These are phyloP conservation scores for Sesbania bispinosa DNA, from an alignment of 306 rosid genomes.

Conservation along the genomic window DNA sequence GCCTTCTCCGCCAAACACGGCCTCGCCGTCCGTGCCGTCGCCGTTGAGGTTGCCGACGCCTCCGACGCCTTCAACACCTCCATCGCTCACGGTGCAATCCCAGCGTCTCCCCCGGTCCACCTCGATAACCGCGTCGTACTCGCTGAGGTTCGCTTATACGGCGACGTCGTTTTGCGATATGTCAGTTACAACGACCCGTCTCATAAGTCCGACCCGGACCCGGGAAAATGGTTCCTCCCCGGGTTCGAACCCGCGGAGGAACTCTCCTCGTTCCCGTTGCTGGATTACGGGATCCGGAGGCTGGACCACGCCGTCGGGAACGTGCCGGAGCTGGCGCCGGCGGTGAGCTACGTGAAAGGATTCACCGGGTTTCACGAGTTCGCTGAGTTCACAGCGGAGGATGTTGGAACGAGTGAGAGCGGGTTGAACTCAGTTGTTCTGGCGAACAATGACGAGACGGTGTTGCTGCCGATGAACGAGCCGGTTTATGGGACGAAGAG, in stretches of 20 bases:
- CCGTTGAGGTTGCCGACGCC: constrained; percentile 70
- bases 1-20: constrained; percentile 67
- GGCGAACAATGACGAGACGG: constrained; percentile 74
- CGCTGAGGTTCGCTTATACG: constrained; percentile 74
- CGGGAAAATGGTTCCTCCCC: constrained; percentile 56
- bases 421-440: constrained; percentile 79
- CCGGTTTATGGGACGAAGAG: constrained; percentile 87
- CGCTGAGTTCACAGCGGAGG: constrained; percentile 95
- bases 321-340: constrained; percentile 55
- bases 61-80: constrained; percentile 54
- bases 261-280: constrained; percentile 27
- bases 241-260: constrained; percentile 54
- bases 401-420: constrained; percentile 85
- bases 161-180: constrained; percentile 84
- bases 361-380: constrained; percentile 89
- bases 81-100: constrained; percentile 59
- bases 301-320: constrained; percentile 96
- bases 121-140: constrained; percentile 44
- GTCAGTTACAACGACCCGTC: constrained; percentile 47
- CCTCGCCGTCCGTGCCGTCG: constrained; percentile 78
- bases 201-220: constrained; percentile 3
- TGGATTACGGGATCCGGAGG: constrained; percentile 70
- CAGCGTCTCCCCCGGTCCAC: constrained; percentile 38
- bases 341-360: constrained; percentile 43
- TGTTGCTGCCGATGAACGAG: constrained; percentile 75